These are phyloP conservation scores for Zasmidium cellare DNA, from an alignment of 2,329 filamentous ascomycete species.

Conservation along the genomic window DNA sequence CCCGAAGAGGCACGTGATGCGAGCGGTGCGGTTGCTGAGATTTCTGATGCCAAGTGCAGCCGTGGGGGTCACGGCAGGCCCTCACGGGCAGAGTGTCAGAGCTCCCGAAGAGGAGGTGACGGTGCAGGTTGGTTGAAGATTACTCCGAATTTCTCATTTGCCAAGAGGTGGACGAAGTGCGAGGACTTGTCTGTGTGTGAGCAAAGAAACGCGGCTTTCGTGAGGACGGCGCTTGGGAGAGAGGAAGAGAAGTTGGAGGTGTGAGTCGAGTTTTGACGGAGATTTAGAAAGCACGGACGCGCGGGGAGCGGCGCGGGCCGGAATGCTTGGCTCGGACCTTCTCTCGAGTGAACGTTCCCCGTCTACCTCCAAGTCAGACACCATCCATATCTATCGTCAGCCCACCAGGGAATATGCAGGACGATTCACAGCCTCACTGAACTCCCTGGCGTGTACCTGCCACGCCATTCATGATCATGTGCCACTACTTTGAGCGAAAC, in stretches of 20 bases:
- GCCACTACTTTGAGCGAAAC: too few relatives aligned
- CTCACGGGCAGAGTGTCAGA: slow-evolving; percentile 78
- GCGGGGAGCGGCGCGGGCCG: neutral
- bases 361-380: too few relatives aligned
- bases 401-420: too few relatives aligned
- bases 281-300: neutral
- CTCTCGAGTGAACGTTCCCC: too few relatives aligned
- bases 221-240: slow-evolving; percentile 74
- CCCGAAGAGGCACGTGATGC: too few relatives aligned
- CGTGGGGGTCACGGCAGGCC: slow-evolving; percentile 78
- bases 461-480: too few relatives aligned
- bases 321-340: neutral
- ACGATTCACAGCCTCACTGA: too few relatives aligned
- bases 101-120: slow-evolving; percentile 25
- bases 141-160: slow-evolving; percentile 99
- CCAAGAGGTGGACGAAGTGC: slow-evolving; percentile 41
- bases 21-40: slow-evolving; percentile 54
- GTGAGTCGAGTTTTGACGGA: slow-evolving; percentile 9
- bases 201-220: slow-evolving; percentile 96
- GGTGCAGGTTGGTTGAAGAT: slow-evolving; percentile 63
- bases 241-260: slow-evolving; percentile 25
- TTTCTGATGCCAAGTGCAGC: slow-evolving; percentile 94
- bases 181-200: slow-evolving; percentile 63
- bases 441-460: too few relatives aligned
- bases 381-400: too few relatives aligned